Evolutionary conservation across 2,329 filamentous ascomycete genomes (phyloP).

Genomic region (Aspergillus ruber): DNA sequence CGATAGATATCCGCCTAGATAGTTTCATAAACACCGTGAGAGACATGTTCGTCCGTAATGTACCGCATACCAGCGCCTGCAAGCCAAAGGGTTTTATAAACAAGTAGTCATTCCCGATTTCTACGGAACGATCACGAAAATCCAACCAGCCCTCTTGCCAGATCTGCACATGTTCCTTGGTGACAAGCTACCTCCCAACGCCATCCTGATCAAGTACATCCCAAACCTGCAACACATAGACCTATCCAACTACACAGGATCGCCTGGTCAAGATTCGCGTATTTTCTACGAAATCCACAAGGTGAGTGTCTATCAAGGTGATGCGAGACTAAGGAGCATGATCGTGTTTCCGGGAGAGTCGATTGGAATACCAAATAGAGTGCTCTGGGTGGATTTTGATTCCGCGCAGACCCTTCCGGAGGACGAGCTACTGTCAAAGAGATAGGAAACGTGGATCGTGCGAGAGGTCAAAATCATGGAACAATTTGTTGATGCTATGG

Average conservation of each 20-base stretch:
- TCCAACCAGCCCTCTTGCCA: no score
- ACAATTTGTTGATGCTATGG: conserved; percentile 7
- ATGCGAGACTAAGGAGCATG: conserved; percentile 11
- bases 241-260: conserved; percentile 4
- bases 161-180: no score
- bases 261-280: conserved; percentile 1
- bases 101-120: no score
- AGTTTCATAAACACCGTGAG: no score
- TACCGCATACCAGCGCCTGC: no score
- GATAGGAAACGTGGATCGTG: conserved; percentile 4
- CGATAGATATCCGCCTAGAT: no score
- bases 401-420: conserved; percentile 8
- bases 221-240: conserved; percentile 5
- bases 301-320: conserved; percentile 9
- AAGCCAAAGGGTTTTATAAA: no score
- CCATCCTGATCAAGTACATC: no score
- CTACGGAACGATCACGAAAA: no score
- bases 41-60: no score
- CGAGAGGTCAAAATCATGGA: conserved; percentile 8
- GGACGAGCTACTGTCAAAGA: background rate
- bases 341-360: conserved; percentile 1
- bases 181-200: no score
- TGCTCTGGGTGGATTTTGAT: conserved; percentile 4
- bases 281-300: conserved; percentile 8
- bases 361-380: conserved; percentile 10